Evolutionary conservation across 257 asterid species (phyloP).

Genomic region (Solanum phureja): DNA sequence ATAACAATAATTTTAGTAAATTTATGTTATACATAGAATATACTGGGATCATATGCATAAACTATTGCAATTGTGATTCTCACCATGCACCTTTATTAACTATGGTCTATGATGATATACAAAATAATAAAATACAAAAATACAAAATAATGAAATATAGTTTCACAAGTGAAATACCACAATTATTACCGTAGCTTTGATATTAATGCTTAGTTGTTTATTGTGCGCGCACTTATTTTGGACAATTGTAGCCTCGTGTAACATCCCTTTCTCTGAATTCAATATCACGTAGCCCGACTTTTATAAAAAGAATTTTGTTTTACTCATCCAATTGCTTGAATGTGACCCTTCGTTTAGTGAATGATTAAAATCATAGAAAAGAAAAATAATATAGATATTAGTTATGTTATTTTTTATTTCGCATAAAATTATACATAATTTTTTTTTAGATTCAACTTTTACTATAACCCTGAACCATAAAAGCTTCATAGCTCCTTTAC

Average conservation of each 20-base stretch:
- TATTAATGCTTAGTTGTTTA: not conserved
- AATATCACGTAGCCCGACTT: not conserved
- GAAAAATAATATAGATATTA: too few species aligned
- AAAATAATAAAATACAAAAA: too few species aligned
- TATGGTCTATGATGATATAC: too few species aligned
- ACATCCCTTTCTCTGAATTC: not conserved
- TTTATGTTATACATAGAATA: not conserved
- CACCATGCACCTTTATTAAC: not conserved
- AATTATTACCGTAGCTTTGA: not conserved
- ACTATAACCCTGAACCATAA: too few species aligned
- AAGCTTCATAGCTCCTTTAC: not conserved
- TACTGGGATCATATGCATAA: not conserved
- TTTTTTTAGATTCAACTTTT: not conserved
- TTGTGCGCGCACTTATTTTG: not conserved
- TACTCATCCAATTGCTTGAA: not conserved
- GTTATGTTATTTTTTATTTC: too few species aligned
- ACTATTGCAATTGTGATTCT: not conserved
- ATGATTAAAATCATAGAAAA: too few species aligned
- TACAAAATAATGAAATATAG: too few species aligned
- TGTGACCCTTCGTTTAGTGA: not conserved
- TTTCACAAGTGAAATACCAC: too few species aligned
- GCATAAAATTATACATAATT: too few species aligned
- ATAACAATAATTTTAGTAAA: too few species aligned
- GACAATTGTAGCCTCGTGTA: not conserved
- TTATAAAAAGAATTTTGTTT: not conserved